Evolutionary conservation across 2,329 filamentous ascomycete species (phyloP), one percentile per base, ranked within the genome.

Genomic region (Trichophyton mentagrophytes): DNA sequence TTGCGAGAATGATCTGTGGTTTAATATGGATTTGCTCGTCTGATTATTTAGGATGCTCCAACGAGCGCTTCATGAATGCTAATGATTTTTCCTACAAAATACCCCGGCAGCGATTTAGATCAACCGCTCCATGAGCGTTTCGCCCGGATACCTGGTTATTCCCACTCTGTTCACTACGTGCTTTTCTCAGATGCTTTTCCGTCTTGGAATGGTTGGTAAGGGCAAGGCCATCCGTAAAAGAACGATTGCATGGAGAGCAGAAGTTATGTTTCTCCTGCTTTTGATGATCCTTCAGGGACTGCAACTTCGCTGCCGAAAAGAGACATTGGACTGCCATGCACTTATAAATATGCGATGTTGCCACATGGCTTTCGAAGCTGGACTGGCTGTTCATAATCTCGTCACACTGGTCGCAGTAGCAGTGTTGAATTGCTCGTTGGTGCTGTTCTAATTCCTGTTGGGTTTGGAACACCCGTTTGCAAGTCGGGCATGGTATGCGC

Each of bases 211-310:
- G 64, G 42, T 36, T 57, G 17, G 6, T 17, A 40, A 65, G 58
- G 4, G 60, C 63, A 3, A 25, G 6, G 11, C 11, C 17, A 46
- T 63, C 60, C 22, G 57, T 11, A 58, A 64, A 65, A 2, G 44
- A 36, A 27, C 60, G 59, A 42, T 61, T 59, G 59, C 64, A 65
- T 3, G 55, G 56, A 4, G 15, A 36, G 59, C 64, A 65, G 51
- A 59, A 61, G 53, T 60, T 60, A 22, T 63, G 61, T n/a, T 58
- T 59, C 44, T 62, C 51, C 11, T 40, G 56, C 33, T 57, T 36
- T 38, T 65, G 61, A 38, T 65, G 64, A 15, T 27, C 42, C 6
- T 46, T 46, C 17, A 62, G 58, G 11, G 27, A 20, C 1, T 49
- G 17, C 9, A 56, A 20, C 3, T 25, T 58, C 15, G 6, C 15